Evolutionary conservation across 2,329 filamentous ascomycete species (phyloP).

Genomic region (Nothopassalora personata): DNA sequence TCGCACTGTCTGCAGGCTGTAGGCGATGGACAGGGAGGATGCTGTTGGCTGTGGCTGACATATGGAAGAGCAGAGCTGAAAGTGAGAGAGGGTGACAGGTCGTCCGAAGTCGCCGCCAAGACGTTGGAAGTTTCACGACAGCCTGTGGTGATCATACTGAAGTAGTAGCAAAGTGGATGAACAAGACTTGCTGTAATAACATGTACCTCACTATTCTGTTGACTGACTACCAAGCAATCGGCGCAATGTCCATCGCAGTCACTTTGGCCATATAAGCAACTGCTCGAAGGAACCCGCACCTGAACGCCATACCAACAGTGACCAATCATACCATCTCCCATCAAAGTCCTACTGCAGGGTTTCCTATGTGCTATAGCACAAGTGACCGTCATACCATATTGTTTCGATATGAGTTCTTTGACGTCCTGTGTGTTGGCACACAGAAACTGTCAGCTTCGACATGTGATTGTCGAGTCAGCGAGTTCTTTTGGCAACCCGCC

Average conservation of each 20-base stretch:
- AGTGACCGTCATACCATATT: not conserved
- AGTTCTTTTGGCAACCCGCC: constrained; percentile 3
- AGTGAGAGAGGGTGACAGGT: not conserved
- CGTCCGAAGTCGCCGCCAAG: not conserved
- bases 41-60: not conserved
- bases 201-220: not conserved
- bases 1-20: not conserved
- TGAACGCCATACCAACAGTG: not conserved
- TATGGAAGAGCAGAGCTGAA: not conserved
- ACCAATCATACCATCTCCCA: not conserved
- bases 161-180: not conserved
- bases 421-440: not conserved
- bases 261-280: not conserved
- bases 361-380: not conserved
- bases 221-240: not conserved
- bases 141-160: not conserved
- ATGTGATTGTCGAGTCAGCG: not conserved
- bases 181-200: not conserved
- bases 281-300: not conserved
- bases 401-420: not conserved
- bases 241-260: not conserved
- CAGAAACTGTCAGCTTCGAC: not conserved
- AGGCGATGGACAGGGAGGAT: not conserved
- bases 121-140: not conserved
- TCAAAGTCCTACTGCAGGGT: not conserved